phyloP scores from a whole-genome alignment of 2,329 filamentous ascomycete genomes.

The Aureobasidium sp. region DNA sequence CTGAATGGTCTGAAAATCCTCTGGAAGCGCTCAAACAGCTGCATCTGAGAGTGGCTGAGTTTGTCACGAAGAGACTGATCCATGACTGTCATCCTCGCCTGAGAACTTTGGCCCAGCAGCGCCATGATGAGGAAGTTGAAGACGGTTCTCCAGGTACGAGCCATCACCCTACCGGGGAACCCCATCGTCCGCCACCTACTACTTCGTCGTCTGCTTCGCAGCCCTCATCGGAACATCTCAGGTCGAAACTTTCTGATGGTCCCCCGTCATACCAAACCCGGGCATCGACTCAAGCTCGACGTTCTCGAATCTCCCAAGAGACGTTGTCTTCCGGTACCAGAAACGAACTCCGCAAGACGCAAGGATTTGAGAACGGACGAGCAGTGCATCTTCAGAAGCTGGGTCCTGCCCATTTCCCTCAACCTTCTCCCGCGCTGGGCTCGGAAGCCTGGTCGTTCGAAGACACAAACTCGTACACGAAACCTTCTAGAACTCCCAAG shows the following conservation, averaged over 20 bases:
- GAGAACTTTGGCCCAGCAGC: not conserved
- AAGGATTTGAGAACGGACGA: not conserved
- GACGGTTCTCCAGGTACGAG: not conserved
- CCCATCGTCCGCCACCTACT: not conserved
- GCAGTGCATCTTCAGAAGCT: not conserved
- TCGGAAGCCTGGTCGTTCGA: not conserved
- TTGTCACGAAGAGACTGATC: not conserved
- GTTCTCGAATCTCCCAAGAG: not conserved
- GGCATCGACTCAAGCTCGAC: not conserved
- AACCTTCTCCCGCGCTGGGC: not conserved
- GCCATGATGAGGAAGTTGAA: not conserved
- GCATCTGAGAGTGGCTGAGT: not conserved
- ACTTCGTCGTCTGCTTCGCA: not conserved
- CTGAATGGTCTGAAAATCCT: not conserved
- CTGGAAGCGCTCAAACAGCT: not conserved
- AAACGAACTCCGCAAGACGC: not conserved
- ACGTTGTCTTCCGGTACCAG: not conserved
- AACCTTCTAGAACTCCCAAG: not conserved
- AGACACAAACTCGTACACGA: not conserved
- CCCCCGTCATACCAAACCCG: not conserved
- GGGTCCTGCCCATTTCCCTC: not conserved
- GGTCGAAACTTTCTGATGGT: not conserved
- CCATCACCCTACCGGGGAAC: not conserved
- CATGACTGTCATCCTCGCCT: not conserved
- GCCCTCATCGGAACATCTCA: not conserved